These are phyloP conservation scores for Jasminum sambac DNA, from an alignment of 257 asterid species.

Conservation along the genomic window DNA sequence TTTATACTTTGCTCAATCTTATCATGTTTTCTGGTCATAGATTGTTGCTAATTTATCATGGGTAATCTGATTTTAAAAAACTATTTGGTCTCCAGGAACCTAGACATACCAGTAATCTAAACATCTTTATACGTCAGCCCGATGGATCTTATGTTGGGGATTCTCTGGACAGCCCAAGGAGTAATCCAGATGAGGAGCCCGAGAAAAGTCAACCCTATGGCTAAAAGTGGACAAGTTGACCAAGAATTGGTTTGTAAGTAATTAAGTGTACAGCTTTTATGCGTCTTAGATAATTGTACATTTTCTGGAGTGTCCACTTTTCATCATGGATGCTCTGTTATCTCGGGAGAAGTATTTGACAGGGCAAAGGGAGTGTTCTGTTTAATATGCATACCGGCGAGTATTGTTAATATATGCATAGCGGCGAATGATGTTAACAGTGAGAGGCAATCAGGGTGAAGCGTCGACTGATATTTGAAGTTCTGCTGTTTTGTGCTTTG, in stretches of 20 bases:
- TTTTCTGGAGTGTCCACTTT: conserved; percentile 28
- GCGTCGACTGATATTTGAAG: conserved; percentile 15
- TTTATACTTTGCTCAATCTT: neutral
- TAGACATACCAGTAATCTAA: conserved; percentile 68
- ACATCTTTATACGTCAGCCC: conserved; percentile 75
- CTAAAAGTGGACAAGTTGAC: conserved; percentile 19
- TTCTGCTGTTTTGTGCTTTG: conserved; percentile 13
- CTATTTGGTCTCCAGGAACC: conserved; percentile 47
- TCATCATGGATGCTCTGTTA: conserved; percentile 31
- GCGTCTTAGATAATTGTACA: conserved; percentile 31
- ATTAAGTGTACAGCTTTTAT: conserved; percentile 36
- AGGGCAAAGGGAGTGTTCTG: conserved; percentile 26
- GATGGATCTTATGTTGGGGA: conserved; percentile 87
- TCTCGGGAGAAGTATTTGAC: conserved; percentile 11
- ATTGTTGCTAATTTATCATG: neutral
- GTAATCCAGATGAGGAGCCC: conserved; percentile 47
- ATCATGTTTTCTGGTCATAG: neutral
- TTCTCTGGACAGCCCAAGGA: conserved; percentile 76
- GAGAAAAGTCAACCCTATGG: conserved; percentile 26
- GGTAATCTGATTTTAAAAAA: conserved; percentile 14
- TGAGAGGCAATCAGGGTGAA: conserved; percentile 20
- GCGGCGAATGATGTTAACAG: conserved; percentile 7
- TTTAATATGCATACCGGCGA: conserved; percentile 21
- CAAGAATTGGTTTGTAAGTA: conserved; percentile 24
- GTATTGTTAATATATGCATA: conserved; percentile 15